phyloP scores from a whole-genome alignment of 1,284 basidiomycete species.

The Ceratobasidium sp. region DNA sequence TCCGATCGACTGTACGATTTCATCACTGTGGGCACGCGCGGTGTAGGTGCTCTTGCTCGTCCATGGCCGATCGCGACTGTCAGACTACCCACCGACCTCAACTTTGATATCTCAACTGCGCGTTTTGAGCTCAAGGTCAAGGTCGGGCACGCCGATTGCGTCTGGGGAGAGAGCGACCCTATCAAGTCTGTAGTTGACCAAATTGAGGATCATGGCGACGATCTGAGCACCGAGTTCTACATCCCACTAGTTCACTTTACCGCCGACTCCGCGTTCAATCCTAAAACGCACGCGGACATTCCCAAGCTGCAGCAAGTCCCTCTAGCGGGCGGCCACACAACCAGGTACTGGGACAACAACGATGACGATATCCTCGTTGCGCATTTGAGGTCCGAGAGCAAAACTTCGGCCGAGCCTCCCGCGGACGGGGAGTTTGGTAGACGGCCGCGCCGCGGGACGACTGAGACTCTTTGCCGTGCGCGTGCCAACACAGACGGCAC shows the following conservation, averaged over 20 bases:
- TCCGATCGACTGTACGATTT: constrained; percentile 68
- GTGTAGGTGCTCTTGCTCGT: constrained; percentile 83
- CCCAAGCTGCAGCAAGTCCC: neutral
- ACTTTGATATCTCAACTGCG: constrained; percentile 82
- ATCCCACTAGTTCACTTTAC: constrained; percentile 93
- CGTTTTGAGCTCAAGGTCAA: constrained; percentile 75
- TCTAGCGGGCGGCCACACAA: neutral
- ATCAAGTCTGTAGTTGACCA: constrained; percentile 2
- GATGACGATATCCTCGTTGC: constrained; percentile 49
- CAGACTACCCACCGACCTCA: constrained; percentile 73
- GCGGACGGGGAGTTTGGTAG: neutral
- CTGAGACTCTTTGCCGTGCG: constrained; percentile 23
- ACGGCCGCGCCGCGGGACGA: constrained; percentile 30
- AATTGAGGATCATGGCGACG: constrained; percentile 52
- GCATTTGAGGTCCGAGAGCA: constrained; percentile 22
- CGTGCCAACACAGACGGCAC: constrained; percentile 38
- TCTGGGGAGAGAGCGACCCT: constrained; percentile 52
- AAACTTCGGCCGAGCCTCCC: constrained; percentile 5
- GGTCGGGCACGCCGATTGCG: constrained; percentile 69
- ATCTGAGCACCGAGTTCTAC: constrained; percentile 84
- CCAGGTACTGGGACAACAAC: constrained; percentile 49
- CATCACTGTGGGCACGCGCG: constrained; percentile 84
- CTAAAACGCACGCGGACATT: constrained; percentile 28
- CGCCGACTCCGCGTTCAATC: constrained; percentile 44
- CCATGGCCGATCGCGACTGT: constrained; percentile 84